Conservation (phyloP, 2,329 filamentous ascomycete genomes). For the Hypomyces perniciosus region DNA sequence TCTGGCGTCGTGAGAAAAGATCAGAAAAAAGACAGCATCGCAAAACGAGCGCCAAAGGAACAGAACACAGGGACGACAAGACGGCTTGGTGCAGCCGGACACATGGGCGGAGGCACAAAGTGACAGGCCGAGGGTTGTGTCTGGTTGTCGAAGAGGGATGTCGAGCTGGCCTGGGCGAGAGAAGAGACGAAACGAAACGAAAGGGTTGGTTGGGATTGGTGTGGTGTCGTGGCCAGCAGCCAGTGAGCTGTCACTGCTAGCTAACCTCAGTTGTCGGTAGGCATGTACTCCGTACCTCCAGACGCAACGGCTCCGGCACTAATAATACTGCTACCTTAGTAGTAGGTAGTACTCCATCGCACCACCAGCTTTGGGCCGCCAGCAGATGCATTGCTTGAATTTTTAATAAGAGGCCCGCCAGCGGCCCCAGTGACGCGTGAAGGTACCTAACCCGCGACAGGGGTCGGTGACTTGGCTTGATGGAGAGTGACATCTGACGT, state of each 20-base stretch:
- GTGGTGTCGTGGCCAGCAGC: background rate
- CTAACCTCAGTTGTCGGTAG: background rate
- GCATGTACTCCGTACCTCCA: too few species aligned
- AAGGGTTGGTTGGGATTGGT: background rate
- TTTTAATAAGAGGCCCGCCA: conserved; percentile 3
- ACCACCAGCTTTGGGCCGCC: background rate
- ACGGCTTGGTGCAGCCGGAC: conserved; percentile 24
- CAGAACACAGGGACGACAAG: conserved; percentile 16
- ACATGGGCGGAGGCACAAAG: conserved; percentile 23
- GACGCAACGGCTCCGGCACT: too few species aligned
- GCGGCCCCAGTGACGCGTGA: conserved; percentile 2
- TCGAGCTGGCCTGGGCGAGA: background rate
- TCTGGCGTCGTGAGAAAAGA: conserved; percentile 15
- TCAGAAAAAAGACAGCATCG: conserved; percentile 22
- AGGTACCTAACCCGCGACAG: conserved; percentile 3
- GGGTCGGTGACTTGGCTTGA: background rate
- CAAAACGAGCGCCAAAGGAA: conserved; percentile 20
- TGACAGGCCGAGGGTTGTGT: conserved; percentile 3
- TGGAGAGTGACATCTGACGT: too few species aligned
- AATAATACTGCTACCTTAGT: too few species aligned
- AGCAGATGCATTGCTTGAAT: background rate
- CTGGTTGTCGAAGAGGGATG: conserved; percentile 11
- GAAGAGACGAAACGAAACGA: background rate
- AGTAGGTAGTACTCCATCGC: too few species aligned
- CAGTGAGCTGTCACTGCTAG: background rate